Percentiles rank a stretch among this genome's conserved stretches.
Evolutionary conservation across 805 yeast genomes (phyloP).

Genomic region (Schwanniomyces occidentalis): DNA sequence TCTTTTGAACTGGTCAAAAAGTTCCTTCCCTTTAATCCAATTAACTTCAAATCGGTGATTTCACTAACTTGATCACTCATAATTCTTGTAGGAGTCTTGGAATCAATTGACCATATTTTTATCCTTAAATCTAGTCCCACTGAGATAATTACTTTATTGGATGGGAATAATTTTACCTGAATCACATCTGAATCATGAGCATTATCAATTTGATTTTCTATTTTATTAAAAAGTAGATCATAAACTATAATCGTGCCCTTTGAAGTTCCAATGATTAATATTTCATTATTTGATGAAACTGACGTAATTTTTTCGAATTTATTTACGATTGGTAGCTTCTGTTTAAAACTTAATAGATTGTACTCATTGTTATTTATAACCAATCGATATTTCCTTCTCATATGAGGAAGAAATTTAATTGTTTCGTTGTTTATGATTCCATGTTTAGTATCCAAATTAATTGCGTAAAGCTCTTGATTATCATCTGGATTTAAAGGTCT

Average conservation of each 20-base stretch:
- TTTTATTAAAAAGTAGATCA: constrained; percentile 5
- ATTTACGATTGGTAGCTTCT: neutral
- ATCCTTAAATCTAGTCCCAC: constrained; percentile 59
- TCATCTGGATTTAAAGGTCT: constrained; percentile 22
- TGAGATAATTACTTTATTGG: constrained; percentile 59
- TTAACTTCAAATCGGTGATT: constrained; percentile 49
- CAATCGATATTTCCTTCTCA: constrained; percentile 2
- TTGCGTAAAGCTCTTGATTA: constrained; percentile 6
- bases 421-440: too few relatives aligned
- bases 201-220: constrained; percentile 8
- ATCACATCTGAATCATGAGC: constrained; percentile 57
- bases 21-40: constrained; percentile 67
- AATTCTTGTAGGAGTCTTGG: constrained; percentile 30
- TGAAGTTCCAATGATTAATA: constrained; percentile 14
- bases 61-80: constrained; percentile 50
- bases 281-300: constrained; percentile 1
- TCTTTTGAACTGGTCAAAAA: constrained; percentile 55
- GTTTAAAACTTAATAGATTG: constrained; percentile 1
- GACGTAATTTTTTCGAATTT: constrained; percentile 4
- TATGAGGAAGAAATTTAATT: too few relatives aligned
- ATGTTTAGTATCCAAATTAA: constrained; percentile 1
- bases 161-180: constrained; percentile 55
- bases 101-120: constrained; percentile 57
- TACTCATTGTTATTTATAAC: constrained; percentile 1
- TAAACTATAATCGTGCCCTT: constrained; percentile 12